A percentile compares a stretch with the other conserved stretches of the same genome.
These are phyloP conservation scores for Aspergillus ellipticus DNA, from an alignment of 495 filamentous ascomycete species.

Conservation along the genomic window DNA sequence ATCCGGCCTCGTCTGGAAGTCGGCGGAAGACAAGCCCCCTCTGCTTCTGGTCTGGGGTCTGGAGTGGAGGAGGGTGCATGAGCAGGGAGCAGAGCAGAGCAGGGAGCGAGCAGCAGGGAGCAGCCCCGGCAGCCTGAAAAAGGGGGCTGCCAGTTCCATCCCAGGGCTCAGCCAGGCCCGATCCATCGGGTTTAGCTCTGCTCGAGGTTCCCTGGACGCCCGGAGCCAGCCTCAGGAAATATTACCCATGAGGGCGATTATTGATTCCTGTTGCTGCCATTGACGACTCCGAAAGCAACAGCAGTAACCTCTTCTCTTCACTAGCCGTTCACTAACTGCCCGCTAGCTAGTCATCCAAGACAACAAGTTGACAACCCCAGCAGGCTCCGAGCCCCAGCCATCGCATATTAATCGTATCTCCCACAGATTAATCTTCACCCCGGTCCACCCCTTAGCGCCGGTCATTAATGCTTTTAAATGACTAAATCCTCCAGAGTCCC, in stretches of 20 bases:
- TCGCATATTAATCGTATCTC: not conserved
- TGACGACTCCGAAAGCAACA: no score
- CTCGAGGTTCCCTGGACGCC: no score
- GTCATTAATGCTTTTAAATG: slow-evolving; percentile 8
- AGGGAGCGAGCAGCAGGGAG: not conserved
- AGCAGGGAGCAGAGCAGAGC: not conserved
- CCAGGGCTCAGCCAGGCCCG: not conserved
- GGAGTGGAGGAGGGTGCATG: not conserved
- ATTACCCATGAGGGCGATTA: no score
- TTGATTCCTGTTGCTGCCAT: no score
- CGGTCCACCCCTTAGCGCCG: slow-evolving; percentile 13
- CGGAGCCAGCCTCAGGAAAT: no score
- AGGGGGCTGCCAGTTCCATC: not conserved
- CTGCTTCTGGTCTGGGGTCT: no score
- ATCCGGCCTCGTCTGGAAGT: no score
- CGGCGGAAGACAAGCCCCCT: no score
- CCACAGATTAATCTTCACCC: slow-evolving; percentile 15
- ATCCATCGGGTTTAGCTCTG: not conserved
- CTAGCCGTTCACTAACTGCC: no score
- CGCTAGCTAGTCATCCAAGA: no score
- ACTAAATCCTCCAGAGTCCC: not conserved
- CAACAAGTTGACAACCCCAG: not conserved
- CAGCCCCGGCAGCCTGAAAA: not conserved
- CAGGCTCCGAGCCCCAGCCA: not conserved
- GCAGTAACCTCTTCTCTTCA: no score